A percentile compares a stretch with the other conserved stretches of the same genome.
phyloP scores from a whole-genome alignment of 2,329 filamentous ascomycete genomes.

The Mycosphaerella sp. region DNA sequence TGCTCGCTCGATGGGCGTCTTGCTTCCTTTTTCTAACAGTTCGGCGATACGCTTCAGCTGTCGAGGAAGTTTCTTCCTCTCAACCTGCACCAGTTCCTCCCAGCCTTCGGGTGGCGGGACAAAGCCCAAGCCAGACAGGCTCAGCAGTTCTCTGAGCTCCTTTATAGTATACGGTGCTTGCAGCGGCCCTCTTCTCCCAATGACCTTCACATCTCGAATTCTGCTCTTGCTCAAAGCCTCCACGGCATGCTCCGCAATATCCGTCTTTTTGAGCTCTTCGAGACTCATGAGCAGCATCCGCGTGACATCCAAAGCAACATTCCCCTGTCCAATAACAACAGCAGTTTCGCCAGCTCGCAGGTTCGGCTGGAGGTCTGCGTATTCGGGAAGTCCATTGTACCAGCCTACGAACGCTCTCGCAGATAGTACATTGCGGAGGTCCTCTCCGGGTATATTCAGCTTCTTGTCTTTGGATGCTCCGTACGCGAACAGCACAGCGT shows the following conservation, averaged over 20 bases:
- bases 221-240: constrained; percentile 64
- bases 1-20: constrained; percentile 43
- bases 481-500: constrained; percentile 88
- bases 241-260: constrained; percentile 81
- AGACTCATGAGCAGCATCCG: constrained; percentile 75
- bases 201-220: constrained; percentile 74
- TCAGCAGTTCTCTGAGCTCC: constrained; percentile 81
- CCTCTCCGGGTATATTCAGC: constrained; percentile 74
- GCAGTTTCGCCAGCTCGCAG: constrained; percentile 71
- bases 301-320: constrained; percentile 90
- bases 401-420: constrained; percentile 92
- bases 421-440: constrained; percentile 70
- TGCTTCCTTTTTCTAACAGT: constrained; percentile 69
- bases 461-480: constrained; percentile 78
- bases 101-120: constrained; percentile 44
- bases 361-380: constrained; percentile 64
- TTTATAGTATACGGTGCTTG: constrained; percentile 93
- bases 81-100: constrained; percentile 41
- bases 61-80: constrained; percentile 62
- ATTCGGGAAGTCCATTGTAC: constrained; percentile 94
- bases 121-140: constrained; percentile 65
- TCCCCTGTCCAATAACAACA: constrained; percentile 87
- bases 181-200: constrained; percentile 76
- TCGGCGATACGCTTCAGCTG: constrained; percentile 72
- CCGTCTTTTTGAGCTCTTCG: constrained; percentile 67